These are phyloP conservation scores for Blastobotrys aristatus DNA, from an alignment of 1,139 yeast species.

Conservation along the genomic window DNA sequence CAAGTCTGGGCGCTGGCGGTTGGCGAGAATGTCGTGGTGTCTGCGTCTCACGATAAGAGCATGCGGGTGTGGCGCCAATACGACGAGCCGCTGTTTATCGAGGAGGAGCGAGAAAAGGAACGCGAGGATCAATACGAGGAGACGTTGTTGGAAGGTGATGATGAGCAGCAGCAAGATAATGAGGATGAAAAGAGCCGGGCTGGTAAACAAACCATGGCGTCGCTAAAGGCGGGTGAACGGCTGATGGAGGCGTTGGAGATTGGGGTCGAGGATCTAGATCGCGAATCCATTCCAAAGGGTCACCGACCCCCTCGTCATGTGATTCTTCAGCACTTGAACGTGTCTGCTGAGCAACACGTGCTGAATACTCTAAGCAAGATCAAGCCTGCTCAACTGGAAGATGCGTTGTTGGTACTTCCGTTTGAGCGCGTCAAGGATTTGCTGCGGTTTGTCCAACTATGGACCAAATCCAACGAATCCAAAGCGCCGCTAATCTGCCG, in stretches of 20 bases:
- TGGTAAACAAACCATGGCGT: conserved; percentile 79
- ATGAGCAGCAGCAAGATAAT: conserved; percentile 40
- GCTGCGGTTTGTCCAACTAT: conserved; percentile 65
- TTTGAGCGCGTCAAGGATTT: conserved; percentile 75
- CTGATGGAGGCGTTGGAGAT: conserved; percentile 89
- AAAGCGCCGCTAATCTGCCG: conserved; percentile 62
- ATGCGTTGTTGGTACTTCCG: conserved; percentile 84
- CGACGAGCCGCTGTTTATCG: conserved; percentile 88
- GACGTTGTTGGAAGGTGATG: conserved; percentile 61
- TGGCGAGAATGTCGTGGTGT: conserved; percentile 69
- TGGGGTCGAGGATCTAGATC: conserved; percentile 58
- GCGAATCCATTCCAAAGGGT: conserved; percentile 45
- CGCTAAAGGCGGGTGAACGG: conserved; percentile 91
- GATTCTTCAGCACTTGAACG: conserved; percentile 61
- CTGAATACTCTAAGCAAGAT: conserved; percentile 64
- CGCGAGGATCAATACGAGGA: conserved; percentile 86
- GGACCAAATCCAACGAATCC: conserved; percentile 44
- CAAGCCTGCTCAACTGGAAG: conserved; percentile 82
- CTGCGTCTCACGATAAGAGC: conserved; percentile 94
- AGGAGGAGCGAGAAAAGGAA: conserved; percentile 94
- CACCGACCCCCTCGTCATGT: conserved; percentile 68
- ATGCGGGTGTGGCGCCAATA: conserved; percentile 88
- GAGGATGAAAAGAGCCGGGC: conserved; percentile 57
- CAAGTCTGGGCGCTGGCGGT: conserved; percentile 92
- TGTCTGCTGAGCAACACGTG: conserved; percentile 74